Evolutionary conservation across 2,329 filamentous ascomycete genomes (phyloP).

Genomic region (Diaporthe helianthi): DNA sequence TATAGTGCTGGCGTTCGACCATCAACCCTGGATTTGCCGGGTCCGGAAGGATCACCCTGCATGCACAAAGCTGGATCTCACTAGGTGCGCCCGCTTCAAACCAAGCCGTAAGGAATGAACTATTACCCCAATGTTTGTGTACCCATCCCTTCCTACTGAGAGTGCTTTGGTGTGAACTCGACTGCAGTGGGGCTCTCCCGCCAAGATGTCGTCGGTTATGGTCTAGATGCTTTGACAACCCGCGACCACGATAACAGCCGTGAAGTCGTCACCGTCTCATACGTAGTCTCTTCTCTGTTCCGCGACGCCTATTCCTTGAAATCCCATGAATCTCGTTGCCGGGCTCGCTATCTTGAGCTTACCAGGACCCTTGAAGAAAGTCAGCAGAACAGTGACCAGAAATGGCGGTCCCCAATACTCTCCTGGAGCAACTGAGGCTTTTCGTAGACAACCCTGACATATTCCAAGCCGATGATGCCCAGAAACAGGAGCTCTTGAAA

Average conservation of each 20-base stretch:
- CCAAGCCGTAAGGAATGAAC: not conserved
- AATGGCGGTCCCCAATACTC: not conserved
- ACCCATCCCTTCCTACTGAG: not conserved
- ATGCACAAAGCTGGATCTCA: not conserved
- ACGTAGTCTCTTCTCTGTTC: not conserved
- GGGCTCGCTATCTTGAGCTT: not conserved
- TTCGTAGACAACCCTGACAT: not conserved
- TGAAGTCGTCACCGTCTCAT: not conserved
- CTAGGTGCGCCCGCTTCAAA: not conserved
- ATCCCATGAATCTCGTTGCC: not conserved
- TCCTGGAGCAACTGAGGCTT: not conserved
- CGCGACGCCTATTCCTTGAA: not conserved
- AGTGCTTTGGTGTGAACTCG: not conserved
- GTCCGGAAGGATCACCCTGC: too few species aligned
- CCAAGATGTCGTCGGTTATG: not conserved
- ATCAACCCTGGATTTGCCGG: not conserved
- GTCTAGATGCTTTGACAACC: not conserved
- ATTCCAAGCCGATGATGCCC: not conserved
- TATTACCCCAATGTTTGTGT: not conserved
- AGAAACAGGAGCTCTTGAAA: constrained; percentile 3
- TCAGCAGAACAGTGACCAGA: not conserved
- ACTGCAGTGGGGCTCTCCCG: too few species aligned
- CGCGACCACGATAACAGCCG: not conserved
- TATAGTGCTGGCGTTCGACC: not conserved
- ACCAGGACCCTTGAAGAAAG: not conserved